phyloP scores from a whole-genome alignment of 2,329 filamentous ascomycete genomes.

The Neurospora sp. region DNA sequence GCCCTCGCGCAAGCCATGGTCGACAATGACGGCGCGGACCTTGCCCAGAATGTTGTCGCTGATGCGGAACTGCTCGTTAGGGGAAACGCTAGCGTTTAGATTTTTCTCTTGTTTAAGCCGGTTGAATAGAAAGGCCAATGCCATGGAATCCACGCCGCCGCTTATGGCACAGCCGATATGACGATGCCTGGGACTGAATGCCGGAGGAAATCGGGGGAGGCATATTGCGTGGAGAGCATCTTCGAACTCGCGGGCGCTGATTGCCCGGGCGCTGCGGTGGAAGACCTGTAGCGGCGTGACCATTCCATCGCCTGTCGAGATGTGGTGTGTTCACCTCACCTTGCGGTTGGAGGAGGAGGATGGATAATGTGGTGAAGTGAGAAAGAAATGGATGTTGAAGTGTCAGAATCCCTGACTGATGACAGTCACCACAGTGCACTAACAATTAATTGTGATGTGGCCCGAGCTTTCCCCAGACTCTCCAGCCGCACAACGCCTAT shows the following conservation, averaged over 20 bases:
- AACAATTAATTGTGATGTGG: not conserved
- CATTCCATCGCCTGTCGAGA: slow-evolving; percentile 28
- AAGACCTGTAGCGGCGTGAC: slow-evolving; percentile 27
- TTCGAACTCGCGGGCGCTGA: slow-evolving; percentile 30
- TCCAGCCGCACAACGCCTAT: not conserved
- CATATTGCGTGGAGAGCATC: slow-evolving; percentile 41
- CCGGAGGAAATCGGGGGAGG: slow-evolving; percentile 37
- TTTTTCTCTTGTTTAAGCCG: slow-evolving; percentile 34
- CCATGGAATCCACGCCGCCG: slow-evolving; percentile 97
- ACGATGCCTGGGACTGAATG: slow-evolving; percentile 24
- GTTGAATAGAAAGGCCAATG: slow-evolving; percentile 60
- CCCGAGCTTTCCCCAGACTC: not conserved
- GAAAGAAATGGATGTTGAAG: not conserved
- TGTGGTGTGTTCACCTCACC: not conserved
- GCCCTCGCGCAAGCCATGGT: slow-evolving; percentile 45
- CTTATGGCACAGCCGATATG: slow-evolving; percentile 59
- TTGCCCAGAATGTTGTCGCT: slow-evolving; percentile 33
- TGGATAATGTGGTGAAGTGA: not conserved
- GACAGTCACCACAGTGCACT: not conserved
- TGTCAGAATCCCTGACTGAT: not conserved
- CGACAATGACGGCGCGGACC: slow-evolving; percentile 41
- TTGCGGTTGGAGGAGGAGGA: not conserved
- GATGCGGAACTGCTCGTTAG: slow-evolving; percentile 16
- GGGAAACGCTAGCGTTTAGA: slow-evolving; percentile 16
- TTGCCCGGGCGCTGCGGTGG: slow-evolving; percentile 29